Evolutionary conservation across 2,329 filamentous ascomycete species (phyloP).

Genomic region (Byssoonygena ceratinophila): DNA sequence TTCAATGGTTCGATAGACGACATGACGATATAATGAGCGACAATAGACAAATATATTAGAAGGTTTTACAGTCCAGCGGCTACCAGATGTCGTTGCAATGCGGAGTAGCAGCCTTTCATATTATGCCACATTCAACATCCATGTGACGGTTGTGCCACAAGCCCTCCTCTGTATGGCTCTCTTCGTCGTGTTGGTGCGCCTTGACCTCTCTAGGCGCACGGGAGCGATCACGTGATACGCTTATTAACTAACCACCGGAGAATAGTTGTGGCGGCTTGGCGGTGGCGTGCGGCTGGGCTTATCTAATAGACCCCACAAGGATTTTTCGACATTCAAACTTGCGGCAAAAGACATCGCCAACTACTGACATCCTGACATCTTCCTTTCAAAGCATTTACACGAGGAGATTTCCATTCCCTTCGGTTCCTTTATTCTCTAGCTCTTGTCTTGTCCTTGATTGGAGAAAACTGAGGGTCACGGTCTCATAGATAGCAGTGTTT

Average conservation of each 20-base stretch:
- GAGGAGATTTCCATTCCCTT: not conserved
- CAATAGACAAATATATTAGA: not conserved
- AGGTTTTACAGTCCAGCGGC: not conserved
- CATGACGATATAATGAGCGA: slow-evolving; percentile 8
- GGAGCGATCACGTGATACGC: not conserved
- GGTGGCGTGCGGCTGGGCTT: slow-evolving; percentile 7
- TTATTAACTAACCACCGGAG: not conserved
- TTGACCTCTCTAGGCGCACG: not conserved
- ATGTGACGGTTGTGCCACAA: slow-evolving; percentile 4
- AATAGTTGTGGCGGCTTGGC: slow-evolving; percentile 5
- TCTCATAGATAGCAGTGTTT: slow-evolving; percentile 9
- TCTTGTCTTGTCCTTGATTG: not conserved
- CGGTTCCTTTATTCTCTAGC: not conserved
- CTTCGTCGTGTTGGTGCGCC: not conserved
- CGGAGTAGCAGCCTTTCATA: not conserved
- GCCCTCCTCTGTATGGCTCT: not conserved
- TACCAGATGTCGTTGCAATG: not conserved
- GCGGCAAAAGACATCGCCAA: not conserved
- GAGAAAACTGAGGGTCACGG: not conserved
- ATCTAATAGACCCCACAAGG: slow-evolving; percentile 10
- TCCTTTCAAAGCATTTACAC: not conserved
- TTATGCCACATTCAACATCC: not conserved
- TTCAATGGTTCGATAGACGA: slow-evolving; percentile 7
- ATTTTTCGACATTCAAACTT: slow-evolving; percentile 6
- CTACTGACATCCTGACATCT: not conserved